phyloP scores from a whole-genome alignment of 257 asterid genomes.

The Salvia splendens region DNA sequence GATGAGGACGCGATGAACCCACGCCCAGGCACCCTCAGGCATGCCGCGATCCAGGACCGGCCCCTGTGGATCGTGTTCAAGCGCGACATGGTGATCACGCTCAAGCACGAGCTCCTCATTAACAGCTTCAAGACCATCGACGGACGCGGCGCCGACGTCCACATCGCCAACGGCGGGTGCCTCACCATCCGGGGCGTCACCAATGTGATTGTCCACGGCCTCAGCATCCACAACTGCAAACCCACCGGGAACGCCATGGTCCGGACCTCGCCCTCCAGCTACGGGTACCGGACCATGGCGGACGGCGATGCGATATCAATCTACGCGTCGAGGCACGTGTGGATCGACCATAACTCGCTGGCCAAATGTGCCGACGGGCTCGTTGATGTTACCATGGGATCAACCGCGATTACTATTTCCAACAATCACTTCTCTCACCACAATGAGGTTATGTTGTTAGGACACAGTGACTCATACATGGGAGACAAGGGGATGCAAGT shows the following conservation, averaged over 20 bases:
- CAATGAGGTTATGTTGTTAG: constrained; percentile 53
- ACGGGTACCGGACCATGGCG: constrained; percentile 42
- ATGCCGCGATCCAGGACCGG: constrained; percentile 49
- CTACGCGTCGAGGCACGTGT: constrained; percentile 43
- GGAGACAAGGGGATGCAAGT: constrained; percentile 53
- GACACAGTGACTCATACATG: constrained; percentile 45
- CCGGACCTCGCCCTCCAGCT: constrained; percentile 47
- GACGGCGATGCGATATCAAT: constrained; percentile 58
- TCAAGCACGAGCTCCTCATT: constrained; percentile 48
- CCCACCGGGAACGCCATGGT: constrained; percentile 55
- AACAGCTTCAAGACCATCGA: constrained; percentile 59
- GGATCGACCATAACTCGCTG: constrained; percentile 55
- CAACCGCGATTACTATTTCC: constrained; percentile 57
- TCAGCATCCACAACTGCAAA: constrained; percentile 51
- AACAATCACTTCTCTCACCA: constrained; percentile 52
- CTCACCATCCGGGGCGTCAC: constrained; percentile 43
- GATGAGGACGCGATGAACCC: constrained; percentile 51
- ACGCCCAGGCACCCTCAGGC: constrained; percentile 50
- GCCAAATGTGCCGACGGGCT: constrained; percentile 52
- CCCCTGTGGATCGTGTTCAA: constrained; percentile 54
- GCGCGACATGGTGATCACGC: constrained; percentile 53
- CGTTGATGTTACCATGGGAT: constrained; percentile 54
- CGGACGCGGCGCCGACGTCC: constrained; percentile 53
- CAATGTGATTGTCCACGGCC: constrained; percentile 51
- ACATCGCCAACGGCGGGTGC: constrained; percentile 54